Conservation (phyloP, 495 filamentous ascomycete species). For the Copromyces sp. region DNA sequence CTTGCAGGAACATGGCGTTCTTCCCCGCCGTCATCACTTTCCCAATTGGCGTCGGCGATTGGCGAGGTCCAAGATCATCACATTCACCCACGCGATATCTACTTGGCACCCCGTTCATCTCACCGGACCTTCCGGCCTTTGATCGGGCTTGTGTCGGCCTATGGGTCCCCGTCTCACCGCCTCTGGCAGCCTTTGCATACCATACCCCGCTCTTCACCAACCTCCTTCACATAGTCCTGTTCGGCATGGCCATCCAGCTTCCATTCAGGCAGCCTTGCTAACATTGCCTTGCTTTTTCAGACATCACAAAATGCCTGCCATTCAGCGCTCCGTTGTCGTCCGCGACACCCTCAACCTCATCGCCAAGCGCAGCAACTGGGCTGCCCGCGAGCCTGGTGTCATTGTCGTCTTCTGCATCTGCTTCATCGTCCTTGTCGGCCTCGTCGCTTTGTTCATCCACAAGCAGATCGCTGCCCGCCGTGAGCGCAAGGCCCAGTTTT, state of each 20-base stretch:
- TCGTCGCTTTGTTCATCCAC: slow-evolving; percentile 36
- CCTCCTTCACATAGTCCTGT: not conserved
- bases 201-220: not conserved
- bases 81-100: not conserved
- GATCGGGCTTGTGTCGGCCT: not conserved
- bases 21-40: not conserved
- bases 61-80: not conserved
- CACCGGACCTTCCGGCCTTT: not conserved
- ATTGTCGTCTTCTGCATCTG: slow-evolving; percentile 51
- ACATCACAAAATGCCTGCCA: slow-evolving; percentile 33
- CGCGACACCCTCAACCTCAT: slow-evolving; percentile 36
- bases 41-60: not conserved
- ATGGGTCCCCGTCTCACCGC: not conserved
- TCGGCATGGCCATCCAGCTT: not conserved
- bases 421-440: slow-evolving; percentile 38
- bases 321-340: slow-evolving; percentile 36
- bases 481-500: slow-evolving; percentile 21
- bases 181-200: not conserved
- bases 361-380: slow-evolving; percentile 43
- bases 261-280: slow-evolving; percentile 1
- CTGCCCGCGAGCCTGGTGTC: slow-evolving; percentile 41
- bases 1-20: not conserved
- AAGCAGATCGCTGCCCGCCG: slow-evolving; percentile 31
- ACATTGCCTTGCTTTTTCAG: not conserved
- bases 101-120: not conserved